Base-by-base conservation (phyloP, 1,284 basidiomycete species). In the Porogramme epimiltina region DNA sequence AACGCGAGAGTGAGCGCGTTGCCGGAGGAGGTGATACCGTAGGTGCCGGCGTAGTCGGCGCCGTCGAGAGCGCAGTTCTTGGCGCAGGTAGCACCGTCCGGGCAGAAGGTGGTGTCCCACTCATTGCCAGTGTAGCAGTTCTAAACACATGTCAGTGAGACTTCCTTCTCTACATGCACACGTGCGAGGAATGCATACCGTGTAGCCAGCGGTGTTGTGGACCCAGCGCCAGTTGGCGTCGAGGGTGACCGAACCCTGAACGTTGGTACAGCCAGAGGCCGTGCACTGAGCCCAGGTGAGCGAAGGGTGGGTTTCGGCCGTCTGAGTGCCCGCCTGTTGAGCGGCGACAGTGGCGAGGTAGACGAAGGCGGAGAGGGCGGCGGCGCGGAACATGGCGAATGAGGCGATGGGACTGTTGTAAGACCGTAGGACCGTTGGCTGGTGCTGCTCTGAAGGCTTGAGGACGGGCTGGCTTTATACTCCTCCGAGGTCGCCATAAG, bases 61-160 rank as follows among this genome's bases (percentile, higher is more conserved):
- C 82, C 82, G 54, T 84, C 82, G 55, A 84, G 66, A 18, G 79
- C 81, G 59, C 82, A 84, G 70, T 79, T 79, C 54, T 59, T n/a
- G 4, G 71, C 68, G 59, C 73, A 74, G n/a, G 69, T 72, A 19
- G 45, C 55, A 25, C 56, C 58, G 57, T 71, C 67, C 41, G 71
- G 68, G 64, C 73, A 74, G 51, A 72, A 58, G 28, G 69, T 61
- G 2, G 67, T 41, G 56, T 73, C 66, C 69, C 69, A 71, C 16
- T 54, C 54, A 62, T 72, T 71, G 37, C 65, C 65, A 55, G 67
- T 71, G 66, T 71, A 72, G 45, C 67, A 82, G 70, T 82, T 82
- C 34, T 37, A 54, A n/a, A n/a, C n/a, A n/a, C n/a, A n/a, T n/a
- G n/a, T n/a, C n/a, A n/a, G n/a, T n/a, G n/a, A n/a, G n/a, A n/a